Evolutionary conservation across 331 rosid species (phyloP), one percentile per base, ranked within the genome.

Genomic region (Stylosanthes scabra): DNA sequence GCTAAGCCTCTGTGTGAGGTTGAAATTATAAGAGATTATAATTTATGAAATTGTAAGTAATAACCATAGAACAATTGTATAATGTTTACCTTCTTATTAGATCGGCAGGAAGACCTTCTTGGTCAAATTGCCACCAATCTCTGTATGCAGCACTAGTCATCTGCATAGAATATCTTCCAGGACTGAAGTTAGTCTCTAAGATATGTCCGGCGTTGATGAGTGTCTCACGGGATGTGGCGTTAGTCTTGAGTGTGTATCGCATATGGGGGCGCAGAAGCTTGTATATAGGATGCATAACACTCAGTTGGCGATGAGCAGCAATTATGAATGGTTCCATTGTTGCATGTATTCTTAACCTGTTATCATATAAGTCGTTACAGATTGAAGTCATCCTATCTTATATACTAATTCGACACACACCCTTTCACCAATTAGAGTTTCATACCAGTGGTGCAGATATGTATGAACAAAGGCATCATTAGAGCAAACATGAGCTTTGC

Each of bases 401-500:
- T 31, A 2, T 31, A 31, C 37, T 31, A 31, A 31, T 31, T 31
- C 37, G 37, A 31, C 37, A 31, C 37, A n/a, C n/a, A n/a, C n/a
- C n/a, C n/a, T n/a, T n/a, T n/a, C n/a, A n/a, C n/a, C n/a, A n/a
- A n/a, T n/a, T n/a, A n/a, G n/a, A n/a, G n/a, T n/a, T n/a, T n/a
- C n/a, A 31, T 83, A 91, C 97, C 96, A 92, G 73, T 92, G 97
- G 77, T 93, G 93, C 7, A 93, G 89, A n/a, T 88, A 94, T 70
- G 93, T 92, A 73, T 93, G 98, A 66, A 88, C 81, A 0, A 84
- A 91, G 0, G 88, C 88, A 37, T 93, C 98, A 27, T 93, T 93
- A 66, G 97, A 68, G 72, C 90, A 81, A 29, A 88, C 95, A 20
- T 93, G 95, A 5, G 96, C 89, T 85, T 91, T 93, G 56, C 87